Evolutionary conservation across 305 asterid species (phyloP).

Genomic region (Fraxinus floribunda): DNA sequence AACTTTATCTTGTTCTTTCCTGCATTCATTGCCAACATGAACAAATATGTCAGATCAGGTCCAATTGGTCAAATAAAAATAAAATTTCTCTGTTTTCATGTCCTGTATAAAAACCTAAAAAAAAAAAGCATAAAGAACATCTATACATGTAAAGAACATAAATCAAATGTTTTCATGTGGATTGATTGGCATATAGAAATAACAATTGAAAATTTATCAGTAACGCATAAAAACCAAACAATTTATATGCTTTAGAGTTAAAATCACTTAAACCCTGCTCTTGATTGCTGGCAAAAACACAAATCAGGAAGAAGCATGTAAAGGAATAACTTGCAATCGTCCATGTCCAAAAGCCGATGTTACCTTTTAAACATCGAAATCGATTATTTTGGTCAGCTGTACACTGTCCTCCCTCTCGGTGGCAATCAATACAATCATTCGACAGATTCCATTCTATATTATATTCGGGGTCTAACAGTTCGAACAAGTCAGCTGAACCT

Average conservation of each 20-base stretch:
- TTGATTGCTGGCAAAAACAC: background rate
- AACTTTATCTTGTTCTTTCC: background rate
- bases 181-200: background rate
- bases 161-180: background rate
- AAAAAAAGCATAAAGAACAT: background rate
- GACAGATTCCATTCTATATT: background rate
- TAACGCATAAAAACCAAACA: background rate
- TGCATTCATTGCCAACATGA: constrained; percentile 18
- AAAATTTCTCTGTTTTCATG: background rate
- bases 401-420: background rate
- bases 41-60: constrained; percentile 12
- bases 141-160: too few relatives aligned
- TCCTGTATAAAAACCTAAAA: background rate
- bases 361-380: background rate
- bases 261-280: background rate
- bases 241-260: background rate
- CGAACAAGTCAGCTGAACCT: background rate
- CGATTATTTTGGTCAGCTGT: background rate
- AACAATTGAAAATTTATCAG: background rate
- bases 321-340: background rate
- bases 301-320: background rate
- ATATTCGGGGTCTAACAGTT: background rate
- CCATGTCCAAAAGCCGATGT: background rate
- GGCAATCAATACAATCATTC: background rate
- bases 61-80: background rate